Evolutionary conservation across 768 basidiomycete species (phyloP).

Genomic region (Pisolithus orientalis): DNA sequence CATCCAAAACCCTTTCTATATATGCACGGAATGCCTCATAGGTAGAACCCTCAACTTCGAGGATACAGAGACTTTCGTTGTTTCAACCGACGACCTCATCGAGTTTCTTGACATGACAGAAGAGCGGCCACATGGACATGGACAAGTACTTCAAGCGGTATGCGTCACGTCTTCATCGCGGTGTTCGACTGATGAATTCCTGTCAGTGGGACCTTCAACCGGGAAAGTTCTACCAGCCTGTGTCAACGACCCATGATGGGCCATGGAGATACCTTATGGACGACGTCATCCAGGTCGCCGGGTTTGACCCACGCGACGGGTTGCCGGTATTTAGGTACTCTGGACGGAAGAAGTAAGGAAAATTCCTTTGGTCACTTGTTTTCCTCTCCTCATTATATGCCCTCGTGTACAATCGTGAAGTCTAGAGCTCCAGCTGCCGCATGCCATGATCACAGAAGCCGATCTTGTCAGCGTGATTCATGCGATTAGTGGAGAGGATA

Average conservation of each 20-base stretch:
- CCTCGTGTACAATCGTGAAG: too few species aligned
- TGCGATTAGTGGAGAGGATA: neutral
- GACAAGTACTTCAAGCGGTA: slow-evolving; percentile 13
- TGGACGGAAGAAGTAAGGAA: slow-evolving; percentile 5
- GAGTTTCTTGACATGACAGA: slow-evolving; percentile 15
- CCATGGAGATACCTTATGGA: slow-evolving; percentile 6
- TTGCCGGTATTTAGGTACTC: slow-evolving; percentile 4
- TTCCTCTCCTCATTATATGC: neutral
- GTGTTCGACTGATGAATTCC: neutral
- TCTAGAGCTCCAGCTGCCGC: neutral
- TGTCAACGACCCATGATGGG: slow-evolving; percentile 5
- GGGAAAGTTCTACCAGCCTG: slow-evolving; percentile 2
- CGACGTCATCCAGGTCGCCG: slow-evolving; percentile 2
- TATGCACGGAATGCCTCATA: slow-evolving; percentile 5
- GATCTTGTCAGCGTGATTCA: slow-evolving; percentile 6
- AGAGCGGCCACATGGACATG: slow-evolving; percentile 7
- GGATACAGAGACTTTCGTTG: slow-evolving; percentile 8
- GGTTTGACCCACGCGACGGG: slow-evolving; percentile 7
- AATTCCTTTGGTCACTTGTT: neutral
- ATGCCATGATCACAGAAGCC: slow-evolving; percentile 13
- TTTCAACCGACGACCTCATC: slow-evolving; percentile 1
- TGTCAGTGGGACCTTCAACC: neutral
- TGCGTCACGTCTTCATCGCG: neutral
- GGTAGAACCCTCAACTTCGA: neutral
- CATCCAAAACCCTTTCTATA: slow-evolving; percentile 6